Evolutionary conservation across 192 early-diverging fungal genomes (phyloP), one percentile per base, ranked within the genome.

Genomic region (Backusella australiensis): DNA sequence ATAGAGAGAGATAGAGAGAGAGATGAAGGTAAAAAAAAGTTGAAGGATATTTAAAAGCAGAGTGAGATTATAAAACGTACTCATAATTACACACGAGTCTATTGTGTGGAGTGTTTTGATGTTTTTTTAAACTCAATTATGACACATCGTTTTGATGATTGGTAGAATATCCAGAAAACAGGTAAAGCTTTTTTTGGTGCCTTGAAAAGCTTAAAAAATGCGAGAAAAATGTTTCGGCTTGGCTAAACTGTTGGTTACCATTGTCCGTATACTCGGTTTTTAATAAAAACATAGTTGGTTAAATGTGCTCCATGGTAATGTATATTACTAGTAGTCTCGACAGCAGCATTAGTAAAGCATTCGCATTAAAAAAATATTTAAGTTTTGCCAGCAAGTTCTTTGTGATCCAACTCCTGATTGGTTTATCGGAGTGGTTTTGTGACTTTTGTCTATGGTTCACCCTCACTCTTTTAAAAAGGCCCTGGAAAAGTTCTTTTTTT

Each of bases 401-500:
- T 63, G 12, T 63, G 56, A 29, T 14, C 26, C 4, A 29, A 63
- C 1, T 3, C 4, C 11, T 63, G 23, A 63, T 63, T 63, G 56
- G 56, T 63, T 29, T 26, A 63, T 12, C 56, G 21, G 56, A 26
- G 56, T 63, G 23, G 0, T 12, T 29, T 63, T 63, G 56, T 63
- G 56, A 63, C 56, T 23, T 63, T 63, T 63, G 26, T 63, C 56
- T 63, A 29, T 29, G 23, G 26, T 29, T 26, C 3, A 63, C 56
- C 53, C 53, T 59, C 53, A 59, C 53, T 26, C 23, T 59, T 59
- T 59, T 59, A 59, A 36, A 36, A 15, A 36, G 19, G 68, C 68
- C 68, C 34, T 39, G 68, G 38, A 69, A 66, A 63, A 63, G 32
- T 35, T 56, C 34, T 53, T 44, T 75, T 49, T 75, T 26, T 69